Conservation (phyloP, 495 filamentous ascomycete species). For the Podospora pseudopauciseta region DNA sequence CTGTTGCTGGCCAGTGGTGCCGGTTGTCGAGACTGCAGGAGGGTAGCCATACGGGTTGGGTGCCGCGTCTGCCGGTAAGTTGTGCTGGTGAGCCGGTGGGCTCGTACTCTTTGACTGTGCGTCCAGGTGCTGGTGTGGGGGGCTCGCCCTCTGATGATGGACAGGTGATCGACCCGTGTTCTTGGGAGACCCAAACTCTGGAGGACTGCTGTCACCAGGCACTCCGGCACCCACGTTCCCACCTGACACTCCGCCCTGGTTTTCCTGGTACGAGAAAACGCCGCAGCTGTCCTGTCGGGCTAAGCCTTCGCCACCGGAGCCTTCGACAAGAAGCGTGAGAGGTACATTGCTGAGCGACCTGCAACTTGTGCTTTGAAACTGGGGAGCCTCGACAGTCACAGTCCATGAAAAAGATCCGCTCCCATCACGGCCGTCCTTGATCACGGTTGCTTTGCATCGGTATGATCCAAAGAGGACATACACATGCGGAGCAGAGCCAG, state of each 20-base stretch:
- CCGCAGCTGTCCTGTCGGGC: constrained; percentile 63
- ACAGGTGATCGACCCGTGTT: constrained; percentile 39
- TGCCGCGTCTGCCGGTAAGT: constrained; percentile 29
- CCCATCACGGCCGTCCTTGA: constrained; percentile 57
- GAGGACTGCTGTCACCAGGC: constrained; percentile 37
- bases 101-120: constrained; percentile 27
- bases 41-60: constrained; percentile 50
- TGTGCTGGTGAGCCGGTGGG: constrained; percentile 30
- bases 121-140: constrained; percentile 34
- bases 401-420: constrained; percentile 61
- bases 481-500: constrained; percentile 53
- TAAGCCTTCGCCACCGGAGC: constrained; percentile 57
- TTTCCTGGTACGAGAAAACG: constrained; percentile 64
- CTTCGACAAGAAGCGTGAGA: constrained; percentile 68
- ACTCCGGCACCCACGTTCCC: constrained; percentile 26
- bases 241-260: constrained; percentile 33
- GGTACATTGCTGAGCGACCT: constrained; percentile 63
- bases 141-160: constrained; percentile 35
- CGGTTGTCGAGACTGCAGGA: constrained; percentile 37
- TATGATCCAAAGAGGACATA: constrained; percentile 74
- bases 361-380: constrained; percentile 62
- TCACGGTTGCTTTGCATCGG: constrained; percentile 59
- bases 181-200: constrained; percentile 46
- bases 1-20: constrained; percentile 27
- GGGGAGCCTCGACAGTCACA: constrained; percentile 69